Conservation (phyloP, 1,139 yeast genomes). For the Saccharomyces pastorianus region DNA sequence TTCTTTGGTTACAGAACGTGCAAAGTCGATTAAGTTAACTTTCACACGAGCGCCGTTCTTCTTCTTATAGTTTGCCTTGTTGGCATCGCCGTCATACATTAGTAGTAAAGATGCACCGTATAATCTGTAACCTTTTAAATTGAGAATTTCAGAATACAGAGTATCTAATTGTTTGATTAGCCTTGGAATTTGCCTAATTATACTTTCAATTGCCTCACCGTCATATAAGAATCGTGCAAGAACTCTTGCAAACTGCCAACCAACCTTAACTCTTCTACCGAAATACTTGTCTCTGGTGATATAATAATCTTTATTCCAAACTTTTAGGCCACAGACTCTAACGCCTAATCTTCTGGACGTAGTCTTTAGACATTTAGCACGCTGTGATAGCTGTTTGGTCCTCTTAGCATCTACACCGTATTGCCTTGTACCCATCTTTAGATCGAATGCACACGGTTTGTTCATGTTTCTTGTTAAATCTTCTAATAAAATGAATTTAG, state of each 20-base stretch:
- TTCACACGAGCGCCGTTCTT: slow-evolving; percentile 32
- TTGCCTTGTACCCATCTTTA: slow-evolving; percentile 97
- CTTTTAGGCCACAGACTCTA: slow-evolving; percentile 91
- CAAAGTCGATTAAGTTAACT: slow-evolving; percentile 86
- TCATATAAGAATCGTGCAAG: slow-evolving; percentile 72
- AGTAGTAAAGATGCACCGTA: slow-evolving; percentile 85
- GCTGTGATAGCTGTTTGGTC: slow-evolving; percentile 73
- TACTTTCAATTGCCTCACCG: slow-evolving; percentile 51
- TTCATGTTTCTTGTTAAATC: slow-evolving; percentile 79
- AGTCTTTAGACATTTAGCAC: slow-evolving; percentile 70
- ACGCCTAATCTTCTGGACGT: slow-evolving; percentile 82
- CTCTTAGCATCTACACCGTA: slow-evolving; percentile 83
- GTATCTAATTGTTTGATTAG: slow-evolving; percentile 54
- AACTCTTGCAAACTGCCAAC: slow-evolving; percentile 67
- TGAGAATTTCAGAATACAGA: slow-evolving; percentile 45
- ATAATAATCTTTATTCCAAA: slow-evolving; percentile 54
- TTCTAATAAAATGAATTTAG: slow-evolving; percentile 75
- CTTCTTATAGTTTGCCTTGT: slow-evolving; percentile 9
- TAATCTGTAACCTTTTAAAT: slow-evolving; percentile 71
- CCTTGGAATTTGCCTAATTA: slow-evolving; percentile 60
- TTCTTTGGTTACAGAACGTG: slow-evolving; percentile 80
- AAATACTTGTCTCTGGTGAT: slow-evolving; percentile 81
- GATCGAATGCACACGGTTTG: slow-evolving; percentile 84
- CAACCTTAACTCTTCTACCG: slow-evolving; percentile 69
- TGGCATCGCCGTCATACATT: slow-evolving; percentile 66